phyloP scores from a whole-genome alignment of 495 filamentous ascomycete species.

The Aspergillus coremiiformis region DNA sequence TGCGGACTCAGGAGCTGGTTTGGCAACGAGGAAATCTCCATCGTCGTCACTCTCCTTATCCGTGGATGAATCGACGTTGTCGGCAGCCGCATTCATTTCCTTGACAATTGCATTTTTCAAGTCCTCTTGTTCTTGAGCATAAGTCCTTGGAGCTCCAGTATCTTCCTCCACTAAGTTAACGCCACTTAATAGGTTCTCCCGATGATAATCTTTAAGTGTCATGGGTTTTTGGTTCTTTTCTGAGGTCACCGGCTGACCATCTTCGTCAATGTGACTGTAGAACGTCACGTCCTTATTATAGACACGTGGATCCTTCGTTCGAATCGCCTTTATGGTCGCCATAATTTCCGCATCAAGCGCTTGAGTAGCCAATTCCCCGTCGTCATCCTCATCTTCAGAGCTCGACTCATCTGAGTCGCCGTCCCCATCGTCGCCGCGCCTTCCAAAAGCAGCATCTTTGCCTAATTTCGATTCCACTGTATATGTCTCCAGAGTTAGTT shows the following conservation, averaged over 20 bases:
- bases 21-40: slow-evolving; percentile 62
- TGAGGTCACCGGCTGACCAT: slow-evolving; percentile 16
- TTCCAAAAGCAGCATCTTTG: slow-evolving; percentile 33
- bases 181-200: slow-evolving; percentile 68
- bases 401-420: slow-evolving; percentile 51
- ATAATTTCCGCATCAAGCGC: slow-evolving; percentile 80
- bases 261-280: slow-evolving; percentile 57
- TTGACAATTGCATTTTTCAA: slow-evolving; percentile 67
- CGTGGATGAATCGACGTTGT: slow-evolving; percentile 24
- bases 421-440: slow-evolving; percentile 38
- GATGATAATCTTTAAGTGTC: slow-evolving; percentile 83
- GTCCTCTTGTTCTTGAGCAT: slow-evolving; percentile 76
- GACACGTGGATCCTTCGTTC: slow-evolving; percentile 78
- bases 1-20: slow-evolving; percentile 29
- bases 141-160: slow-evolving; percentile 52
- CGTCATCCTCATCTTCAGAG: slow-evolving; percentile 75
- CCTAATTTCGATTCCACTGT: slow-evolving; percentile 84
- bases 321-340: slow-evolving; percentile 77
- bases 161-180: slow-evolving; percentile 50
- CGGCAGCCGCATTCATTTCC: slow-evolving; percentile 65
- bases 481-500: slow-evolving; percentile 9
- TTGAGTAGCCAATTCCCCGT: slow-evolving; percentile 72
- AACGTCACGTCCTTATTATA: slow-evolving; percentile 76
- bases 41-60: slow-evolving; percentile 59
- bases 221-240: slow-evolving; percentile 74